Conservation (phyloP, 1,284 basidiomycete genomes). For the Melampsora medusae region DNA sequence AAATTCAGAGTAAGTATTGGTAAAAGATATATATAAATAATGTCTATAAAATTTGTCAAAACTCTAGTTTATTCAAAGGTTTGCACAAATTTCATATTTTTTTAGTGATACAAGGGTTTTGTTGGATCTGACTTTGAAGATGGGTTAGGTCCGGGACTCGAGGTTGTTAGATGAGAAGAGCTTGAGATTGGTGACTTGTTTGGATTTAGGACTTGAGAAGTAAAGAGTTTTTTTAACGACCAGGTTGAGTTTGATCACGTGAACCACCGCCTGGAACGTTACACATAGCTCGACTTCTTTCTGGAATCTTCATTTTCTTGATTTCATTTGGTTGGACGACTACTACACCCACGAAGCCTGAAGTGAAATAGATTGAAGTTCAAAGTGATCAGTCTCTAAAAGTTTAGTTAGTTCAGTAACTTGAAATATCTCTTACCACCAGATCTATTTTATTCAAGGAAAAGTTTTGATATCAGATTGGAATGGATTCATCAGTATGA, state of each 20-base stretch:
- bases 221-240: background rate
- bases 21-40: too few relatives aligned
- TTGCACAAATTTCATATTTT: too few relatives aligned
- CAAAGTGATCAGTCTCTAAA: background rate
- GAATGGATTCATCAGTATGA: too few relatives aligned
- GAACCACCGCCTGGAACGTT: background rate
- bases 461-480: background rate
- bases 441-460: background rate
- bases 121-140: too few relatives aligned
- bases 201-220: too few relatives aligned
- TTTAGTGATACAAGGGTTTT: too few relatives aligned
- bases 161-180: too few relatives aligned
- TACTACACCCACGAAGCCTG: slow-evolving; percentile 34
- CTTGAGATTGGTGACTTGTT: too few relatives aligned
- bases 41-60: too few relatives aligned
- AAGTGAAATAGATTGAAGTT: background rate
- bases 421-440: background rate
- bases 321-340: slow-evolving; percentile 26
- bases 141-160: too few relatives aligned
- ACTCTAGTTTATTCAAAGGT: too few relatives aligned
- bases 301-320: slow-evolving; percentile 9
- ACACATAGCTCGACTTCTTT: slow-evolving; percentile 25
- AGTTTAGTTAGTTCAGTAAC: background rate
- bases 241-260: slow-evolving; percentile 4
- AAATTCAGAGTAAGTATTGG: too few relatives aligned